These are phyloP conservation scores for Backusella tuberculispora DNA, from an alignment of 192 early-diverging fungal species.

Conservation along the genomic window DNA sequence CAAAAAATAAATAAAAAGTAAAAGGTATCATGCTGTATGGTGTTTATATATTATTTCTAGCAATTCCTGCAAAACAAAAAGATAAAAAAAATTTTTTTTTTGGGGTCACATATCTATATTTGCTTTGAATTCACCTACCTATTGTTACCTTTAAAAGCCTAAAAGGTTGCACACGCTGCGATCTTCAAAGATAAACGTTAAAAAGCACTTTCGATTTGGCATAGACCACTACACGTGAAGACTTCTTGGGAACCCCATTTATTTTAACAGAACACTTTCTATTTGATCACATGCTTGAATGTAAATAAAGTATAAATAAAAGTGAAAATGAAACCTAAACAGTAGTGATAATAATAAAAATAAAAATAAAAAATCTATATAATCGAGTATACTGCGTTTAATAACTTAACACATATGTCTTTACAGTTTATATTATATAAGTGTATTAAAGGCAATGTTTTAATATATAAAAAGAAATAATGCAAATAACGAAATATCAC, in stretches of 20 bases:
- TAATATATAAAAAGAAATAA: background rate
- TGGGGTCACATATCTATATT: background rate
- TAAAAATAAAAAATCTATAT: too few species aligned
- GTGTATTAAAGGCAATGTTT: background rate
- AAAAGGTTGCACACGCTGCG: background rate
- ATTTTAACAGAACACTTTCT: background rate
- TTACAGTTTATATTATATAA: too few species aligned
- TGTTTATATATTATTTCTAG: background rate
- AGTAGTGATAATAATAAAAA: too few species aligned
- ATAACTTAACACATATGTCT: too few species aligned
- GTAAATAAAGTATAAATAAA: background rate
- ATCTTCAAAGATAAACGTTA: slow-evolving; percentile 7
- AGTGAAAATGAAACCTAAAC: background rate
- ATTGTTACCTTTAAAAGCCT: background rate
- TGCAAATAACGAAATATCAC: background rate
- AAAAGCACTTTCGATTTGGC: background rate
- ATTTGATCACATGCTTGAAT: background rate
- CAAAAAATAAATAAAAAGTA: background rate
- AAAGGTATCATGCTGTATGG: background rate
- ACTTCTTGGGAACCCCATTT: slow-evolving; percentile 12
- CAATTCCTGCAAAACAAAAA: slow-evolving; percentile 9
- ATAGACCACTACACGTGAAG: background rate
- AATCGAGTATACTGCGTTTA: too few species aligned
- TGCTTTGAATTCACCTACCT: background rate
- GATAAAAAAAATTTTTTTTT: background rate